Conservation (phyloP, 202 grass and related monocot species). For the Hordeum pubiflorum region DNA sequence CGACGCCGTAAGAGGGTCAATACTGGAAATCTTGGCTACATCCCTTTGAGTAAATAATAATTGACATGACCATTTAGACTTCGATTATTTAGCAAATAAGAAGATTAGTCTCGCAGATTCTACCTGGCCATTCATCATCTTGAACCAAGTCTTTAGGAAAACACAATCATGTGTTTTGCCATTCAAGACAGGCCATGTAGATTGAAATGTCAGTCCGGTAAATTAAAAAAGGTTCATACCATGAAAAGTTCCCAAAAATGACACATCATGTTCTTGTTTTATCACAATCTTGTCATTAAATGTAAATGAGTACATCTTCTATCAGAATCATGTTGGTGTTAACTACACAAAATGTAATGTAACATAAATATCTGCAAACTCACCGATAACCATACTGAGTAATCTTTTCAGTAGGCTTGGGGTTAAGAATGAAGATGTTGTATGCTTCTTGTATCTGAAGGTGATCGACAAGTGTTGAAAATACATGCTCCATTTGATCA, state of each 20-base stretch:
- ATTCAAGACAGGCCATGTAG: not conserved
- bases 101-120: no score
- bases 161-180: not conserved
- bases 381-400: conserved; percentile 82
- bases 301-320: not conserved
- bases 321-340: not conserved
- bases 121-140: not conserved
- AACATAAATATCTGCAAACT: conserved; percentile 15
- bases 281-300: not conserved
- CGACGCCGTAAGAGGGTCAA: no score
- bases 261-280: not conserved
- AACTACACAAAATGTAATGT: not conserved
- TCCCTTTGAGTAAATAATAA: no score
- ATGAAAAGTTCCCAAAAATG: conserved; percentile 1
- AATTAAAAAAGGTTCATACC: not conserved
- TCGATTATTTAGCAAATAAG: no score
- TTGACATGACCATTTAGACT: no score
- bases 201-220: not conserved
- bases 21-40: no score
- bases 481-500: conserved; percentile 76
- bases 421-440: conserved; percentile 91
- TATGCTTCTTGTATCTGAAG: conserved; percentile 93
- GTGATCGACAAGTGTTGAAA: conserved; percentile 71
- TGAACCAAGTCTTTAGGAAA: not conserved
- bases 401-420: conserved; percentile 49